Evolutionary conservation across 2,329 filamentous ascomycete genomes (phyloP), one percentile per base, ranked within the genome.

Genomic region (Ceratocystis cubensis): DNA sequence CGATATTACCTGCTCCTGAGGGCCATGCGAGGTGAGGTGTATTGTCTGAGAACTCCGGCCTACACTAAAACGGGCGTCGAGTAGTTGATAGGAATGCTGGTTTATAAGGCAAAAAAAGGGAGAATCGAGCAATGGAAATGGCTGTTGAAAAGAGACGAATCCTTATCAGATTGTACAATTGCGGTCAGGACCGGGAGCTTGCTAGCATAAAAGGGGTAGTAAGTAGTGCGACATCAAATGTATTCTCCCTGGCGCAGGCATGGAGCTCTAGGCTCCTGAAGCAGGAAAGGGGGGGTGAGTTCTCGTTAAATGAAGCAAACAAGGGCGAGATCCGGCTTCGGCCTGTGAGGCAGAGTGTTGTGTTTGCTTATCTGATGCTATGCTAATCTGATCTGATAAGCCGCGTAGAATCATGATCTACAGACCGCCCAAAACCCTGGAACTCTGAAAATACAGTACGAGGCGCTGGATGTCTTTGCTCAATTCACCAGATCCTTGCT

Each of bases 81-180:
- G n/a, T 15, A 22, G n/a, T 25, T 50, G 48, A 25, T 10, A 22
- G 17, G 48, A 53, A 10, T 53, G 48, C 22, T 1, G 48, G 17
- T 6, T 53, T 15, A 15, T 2, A 28, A 28, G 25, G 4, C 2
- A 53, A 25, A 8, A 48, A 22, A 13, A 13, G 48, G 48, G n/a
- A 28, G 5, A 37, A 59, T n/a, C 10, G 37, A 41, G 10, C 4
- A 13, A 5, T 15, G 37, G 37, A 13, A 41, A 41, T 41, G 37
- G 3, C n/a, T 33, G 22, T 15, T 53, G 20, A 53, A 25, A 4
- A 8, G 56, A 37, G 7, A 28, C 15, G 3, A 7, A 37, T 37
- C 33, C 56, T 59, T 59, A 59, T 59, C 56, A 59, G 56, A 37
- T 59, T n/a, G 28, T 33, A 13, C 28, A 59, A 59, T 37, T 59